Percentiles rank a stretch among this genome's conserved stretches.
Evolutionary conservation across 2,329 filamentous ascomycete genomes (phyloP).

Genomic region (Verticillium albo-atrum): DNA sequence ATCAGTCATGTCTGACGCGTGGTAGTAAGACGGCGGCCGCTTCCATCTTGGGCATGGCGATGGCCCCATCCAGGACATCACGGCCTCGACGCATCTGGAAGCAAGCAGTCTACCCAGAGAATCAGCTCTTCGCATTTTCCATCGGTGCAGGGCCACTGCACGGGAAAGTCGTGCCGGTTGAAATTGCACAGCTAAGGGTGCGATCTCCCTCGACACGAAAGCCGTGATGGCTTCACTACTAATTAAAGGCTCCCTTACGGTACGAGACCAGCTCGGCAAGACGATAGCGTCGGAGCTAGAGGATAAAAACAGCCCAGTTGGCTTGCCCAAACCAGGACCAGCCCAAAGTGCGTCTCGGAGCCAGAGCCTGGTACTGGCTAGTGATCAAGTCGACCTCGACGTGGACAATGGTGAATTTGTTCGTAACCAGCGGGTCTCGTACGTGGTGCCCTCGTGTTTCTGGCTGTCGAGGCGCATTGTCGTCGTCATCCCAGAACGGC

Average conservation of each 20-base stretch:
- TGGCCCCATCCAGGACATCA: not conserved
- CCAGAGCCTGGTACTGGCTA: not conserved
- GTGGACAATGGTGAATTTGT: not conserved
- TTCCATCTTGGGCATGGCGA: too few relatives aligned
- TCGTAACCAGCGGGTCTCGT: not conserved
- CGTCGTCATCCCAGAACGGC: not conserved
- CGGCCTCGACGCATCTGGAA: too few relatives aligned
- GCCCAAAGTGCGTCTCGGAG: not conserved
- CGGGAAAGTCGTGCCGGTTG: not conserved
- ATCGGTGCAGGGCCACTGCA: not conserved
- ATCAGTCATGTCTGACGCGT: too few relatives aligned
- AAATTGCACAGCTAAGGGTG: too few relatives aligned
- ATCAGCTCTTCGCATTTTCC: too few relatives aligned
- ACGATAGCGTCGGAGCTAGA: not conserved
- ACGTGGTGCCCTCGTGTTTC: not conserved
- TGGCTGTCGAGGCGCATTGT: not conserved
- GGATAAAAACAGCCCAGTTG: not conserved
- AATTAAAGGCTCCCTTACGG: not conserved
- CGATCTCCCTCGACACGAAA: not conserved
- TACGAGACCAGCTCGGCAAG: not conserved
- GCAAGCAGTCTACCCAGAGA: too few relatives aligned
- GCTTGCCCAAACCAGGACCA: not conserved
- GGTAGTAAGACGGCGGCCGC: too few relatives aligned
- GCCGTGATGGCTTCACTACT: not conserved
- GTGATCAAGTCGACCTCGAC: not conserved